phyloP scores from a whole-genome alignment of 371 early-diverging fungal species.

The Chytridiales sp. region DNA sequence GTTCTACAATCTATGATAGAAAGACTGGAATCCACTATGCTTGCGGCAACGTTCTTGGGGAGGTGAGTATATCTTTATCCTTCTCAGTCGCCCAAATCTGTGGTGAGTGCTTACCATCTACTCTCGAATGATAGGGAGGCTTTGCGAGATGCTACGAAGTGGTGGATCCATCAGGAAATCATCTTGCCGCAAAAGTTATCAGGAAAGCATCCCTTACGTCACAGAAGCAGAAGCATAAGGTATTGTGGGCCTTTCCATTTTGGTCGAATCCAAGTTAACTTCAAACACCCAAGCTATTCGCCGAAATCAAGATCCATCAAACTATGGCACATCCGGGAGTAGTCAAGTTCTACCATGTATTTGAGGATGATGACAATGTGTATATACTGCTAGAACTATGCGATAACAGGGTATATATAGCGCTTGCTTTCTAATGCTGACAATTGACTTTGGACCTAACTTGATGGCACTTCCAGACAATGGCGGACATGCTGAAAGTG shows the following conservation, averaged over 20 bases:
- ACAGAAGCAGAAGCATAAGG: slow-evolving; percentile 66
- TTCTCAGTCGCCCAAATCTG: not conserved
- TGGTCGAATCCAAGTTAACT: not conserved
- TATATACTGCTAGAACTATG: slow-evolving; percentile 96
- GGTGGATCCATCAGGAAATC: slow-evolving; percentile 36
- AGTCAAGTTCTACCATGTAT: slow-evolving; percentile 80
- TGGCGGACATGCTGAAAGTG: slow-evolving; percentile 76
- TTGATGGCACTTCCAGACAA: slow-evolving; percentile 56
- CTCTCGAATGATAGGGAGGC: slow-evolving; percentile 79
- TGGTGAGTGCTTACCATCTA: not conserved
- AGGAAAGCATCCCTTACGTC: slow-evolving; percentile 60
- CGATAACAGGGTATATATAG: slow-evolving; percentile 67
- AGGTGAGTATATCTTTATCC: slow-evolving; percentile 32
- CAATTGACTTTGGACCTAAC: not conserved
- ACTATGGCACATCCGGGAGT: slow-evolving; percentile 77
- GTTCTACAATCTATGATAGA: slow-evolving; percentile 28
- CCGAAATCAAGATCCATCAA: slow-evolving; percentile 89
- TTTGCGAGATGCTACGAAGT: slow-evolving; percentile 87
- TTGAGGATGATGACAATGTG: slow-evolving; percentile 86
- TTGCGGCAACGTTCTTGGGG: slow-evolving; percentile 47
- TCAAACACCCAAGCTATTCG: slow-evolving; percentile 54
- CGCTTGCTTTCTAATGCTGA: not conserved
- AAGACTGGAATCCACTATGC: slow-evolving; percentile 28
- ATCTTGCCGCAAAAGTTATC: slow-evolving; percentile 81
- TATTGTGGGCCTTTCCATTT: slow-evolving; percentile 20